Evolutionary conservation across 495 filamentous ascomycete species (phyloP).

Genomic region (Hypoxylon crocopeplum): DNA sequence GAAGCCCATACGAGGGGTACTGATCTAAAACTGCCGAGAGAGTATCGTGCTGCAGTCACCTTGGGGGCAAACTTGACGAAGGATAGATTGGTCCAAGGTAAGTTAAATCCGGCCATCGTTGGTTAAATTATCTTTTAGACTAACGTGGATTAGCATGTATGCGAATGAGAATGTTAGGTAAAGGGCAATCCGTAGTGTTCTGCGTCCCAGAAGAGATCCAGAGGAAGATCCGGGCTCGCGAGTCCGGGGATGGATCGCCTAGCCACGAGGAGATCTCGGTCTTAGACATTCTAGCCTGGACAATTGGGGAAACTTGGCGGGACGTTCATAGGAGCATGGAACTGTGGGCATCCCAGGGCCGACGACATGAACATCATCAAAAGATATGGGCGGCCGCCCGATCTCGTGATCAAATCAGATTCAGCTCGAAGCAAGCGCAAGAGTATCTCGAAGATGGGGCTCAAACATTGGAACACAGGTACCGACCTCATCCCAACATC

Average conservation of each 20-base stretch:
- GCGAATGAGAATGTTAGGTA: slow-evolving; percentile 67
- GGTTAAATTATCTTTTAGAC: neutral
- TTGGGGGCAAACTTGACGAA: slow-evolving; percentile 73
- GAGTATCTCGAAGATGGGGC: slow-evolving; percentile 53
- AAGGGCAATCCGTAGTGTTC: slow-evolving; percentile 68
- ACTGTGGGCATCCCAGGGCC: slow-evolving; percentile 67
- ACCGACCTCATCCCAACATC: slow-evolving; percentile 9
- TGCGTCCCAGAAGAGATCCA: slow-evolving; percentile 61
- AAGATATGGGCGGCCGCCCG: slow-evolving; percentile 34
- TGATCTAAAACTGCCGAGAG: slow-evolving; percentile 68
- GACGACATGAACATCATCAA: slow-evolving; percentile 50
- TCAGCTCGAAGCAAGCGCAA: slow-evolving; percentile 41
- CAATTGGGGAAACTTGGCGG: slow-evolving; percentile 62
- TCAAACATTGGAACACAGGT: slow-evolving; percentile 24
- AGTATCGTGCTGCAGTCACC: slow-evolving; percentile 71
- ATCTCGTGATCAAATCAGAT: slow-evolving; percentile 10
- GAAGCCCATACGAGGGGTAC: slow-evolving; percentile 79
- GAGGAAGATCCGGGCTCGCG: slow-evolving; percentile 43
- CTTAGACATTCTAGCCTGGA: slow-evolving; percentile 64
- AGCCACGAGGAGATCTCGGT: slow-evolving; percentile 41
- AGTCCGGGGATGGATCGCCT: neutral
- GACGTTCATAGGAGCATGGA: slow-evolving; percentile 57
- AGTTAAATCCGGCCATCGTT: slow-evolving; percentile 7
- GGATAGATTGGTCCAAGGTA: slow-evolving; percentile 78
- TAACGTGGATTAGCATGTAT: slow-evolving; percentile 62